phyloP scores from a whole-genome alignment of 768 basidiomycete genomes.

The Galerina marginata region DNA sequence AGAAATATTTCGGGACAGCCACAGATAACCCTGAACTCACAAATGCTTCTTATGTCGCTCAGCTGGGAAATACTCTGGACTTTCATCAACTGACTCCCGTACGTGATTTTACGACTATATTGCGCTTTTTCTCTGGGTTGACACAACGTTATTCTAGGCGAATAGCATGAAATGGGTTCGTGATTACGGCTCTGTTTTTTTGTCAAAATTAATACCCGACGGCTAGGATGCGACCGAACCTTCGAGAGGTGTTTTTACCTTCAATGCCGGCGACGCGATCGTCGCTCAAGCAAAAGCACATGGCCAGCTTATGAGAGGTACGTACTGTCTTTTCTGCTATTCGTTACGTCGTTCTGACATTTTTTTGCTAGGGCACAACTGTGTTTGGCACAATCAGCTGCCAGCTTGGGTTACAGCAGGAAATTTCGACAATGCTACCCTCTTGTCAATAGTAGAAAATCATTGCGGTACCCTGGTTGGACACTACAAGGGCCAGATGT shows the following conservation, averaged over 20 bases:
- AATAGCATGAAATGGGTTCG: slow-evolving; percentile 65
- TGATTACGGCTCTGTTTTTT: background rate
- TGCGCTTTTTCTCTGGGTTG: background rate
- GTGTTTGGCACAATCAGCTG: slow-evolving; percentile 59
- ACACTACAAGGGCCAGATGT: slow-evolving; percentile 61
- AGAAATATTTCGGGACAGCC: slow-evolving; percentile 55
- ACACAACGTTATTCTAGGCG: slow-evolving; percentile 25
- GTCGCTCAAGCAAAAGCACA: slow-evolving; percentile 49
- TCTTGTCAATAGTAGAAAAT: slow-evolving; percentile 49
- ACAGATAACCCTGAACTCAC: slow-evolving; percentile 54
- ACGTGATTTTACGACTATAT: background rate
- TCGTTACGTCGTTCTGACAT: background rate
- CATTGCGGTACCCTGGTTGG: slow-evolving; percentile 56
- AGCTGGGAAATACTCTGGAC: slow-evolving; percentile 42
- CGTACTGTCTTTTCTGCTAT: background rate
- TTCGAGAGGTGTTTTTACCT: slow-evolving; percentile 50
- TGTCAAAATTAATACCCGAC: background rate
- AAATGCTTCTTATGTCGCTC: slow-evolving; percentile 45
- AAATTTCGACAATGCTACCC: slow-evolving; percentile 45
- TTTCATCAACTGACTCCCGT: slow-evolving; percentile 56
- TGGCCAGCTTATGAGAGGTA: slow-evolving; percentile 53
- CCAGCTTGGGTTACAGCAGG: slow-evolving; percentile 54
- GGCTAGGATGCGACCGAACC: slow-evolving; percentile 59
- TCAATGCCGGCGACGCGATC: slow-evolving; percentile 49
- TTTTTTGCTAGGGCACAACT: slow-evolving; percentile 41